Base-by-base conservation (phyloP, 2,329 filamentous ascomycete species). In the Curvularia lunata region DNA sequence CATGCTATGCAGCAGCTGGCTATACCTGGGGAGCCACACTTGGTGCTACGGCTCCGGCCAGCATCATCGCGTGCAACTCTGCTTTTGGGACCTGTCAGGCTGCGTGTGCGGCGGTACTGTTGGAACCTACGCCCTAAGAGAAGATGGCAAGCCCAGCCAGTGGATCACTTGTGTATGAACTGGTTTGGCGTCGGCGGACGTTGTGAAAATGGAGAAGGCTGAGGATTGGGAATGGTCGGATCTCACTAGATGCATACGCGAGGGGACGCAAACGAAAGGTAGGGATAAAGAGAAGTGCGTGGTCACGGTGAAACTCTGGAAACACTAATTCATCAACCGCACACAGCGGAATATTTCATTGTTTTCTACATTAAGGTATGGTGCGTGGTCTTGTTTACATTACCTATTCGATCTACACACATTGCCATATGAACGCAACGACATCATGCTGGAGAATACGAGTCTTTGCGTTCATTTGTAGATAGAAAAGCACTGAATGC, bases 1-100 rank as follows among this genome's bases (percentile, higher is more conserved):
- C 81, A 0, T 84, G 81, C 58, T 84, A 83, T 48, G 28, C 67
- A 1, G 81, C 77, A 5, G 81, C 76, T 0, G 81, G 82, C 0
- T 72, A 67, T 43, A 77, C 77, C 1, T 83, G 73, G 71, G 80
- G 80, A 0, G 76, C 77, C 0, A 79, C 74, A 0, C 4, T 73
- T 0, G 78, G 73, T 3, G 70, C 72, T 0, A 67, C 72, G 1
- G 79, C 81, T 2, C 78, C 81, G 0, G 74, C 79, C 0, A 64
- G 76, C 0, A 71, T 83, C 6, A 1, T 81, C 1, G 77, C 68
- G 0, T 85, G 82, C 57, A 83, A 84, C 58, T 1, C 66, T 1
- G 76, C 79, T 0, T 84, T 73, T 55, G 82, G 81, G 0, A 70
- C 63, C 0, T 85, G 82, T 49, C 76, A 80, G 58, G 78, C 79